These are phyloP conservation scores for Heimioporus retisporus DNA, from an alignment of 1,284 basidiomycete genomes.

Conservation along the genomic window DNA sequence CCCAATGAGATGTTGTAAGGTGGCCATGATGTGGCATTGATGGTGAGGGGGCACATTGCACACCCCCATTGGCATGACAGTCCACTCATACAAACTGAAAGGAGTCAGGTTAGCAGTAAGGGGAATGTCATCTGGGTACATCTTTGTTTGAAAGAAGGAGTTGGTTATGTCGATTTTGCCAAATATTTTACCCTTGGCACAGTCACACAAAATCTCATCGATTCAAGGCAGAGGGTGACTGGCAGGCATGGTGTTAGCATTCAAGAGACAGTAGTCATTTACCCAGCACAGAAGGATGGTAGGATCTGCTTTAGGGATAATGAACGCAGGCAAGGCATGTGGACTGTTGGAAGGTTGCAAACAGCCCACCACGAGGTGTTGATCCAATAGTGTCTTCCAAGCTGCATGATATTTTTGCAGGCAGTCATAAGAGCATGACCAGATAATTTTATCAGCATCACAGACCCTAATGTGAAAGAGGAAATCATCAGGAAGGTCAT, in stretches of 20 bases:
- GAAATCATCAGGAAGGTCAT: too few relatives aligned
- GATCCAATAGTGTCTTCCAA: too few relatives aligned
- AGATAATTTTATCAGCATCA: too few relatives aligned
- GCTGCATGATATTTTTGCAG: too few relatives aligned
- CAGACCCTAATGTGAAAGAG: too few relatives aligned
- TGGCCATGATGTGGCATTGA: constrained; percentile 25
- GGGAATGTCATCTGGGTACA: constrained; percentile 44
- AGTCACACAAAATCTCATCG: constrained; percentile 1
- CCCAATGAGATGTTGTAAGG: constrained; percentile 10
- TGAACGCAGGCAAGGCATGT: constrained; percentile 9
- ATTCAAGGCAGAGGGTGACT: too few relatives aligned
- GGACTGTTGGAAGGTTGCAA: too few relatives aligned
- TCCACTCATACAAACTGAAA: constrained; percentile 38
- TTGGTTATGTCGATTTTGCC: constrained; percentile 52
- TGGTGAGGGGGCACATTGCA: constrained; percentile 34
- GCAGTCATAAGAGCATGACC: too few relatives aligned
- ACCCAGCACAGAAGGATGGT: constrained; percentile 20
- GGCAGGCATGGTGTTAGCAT: constrained; percentile 10
- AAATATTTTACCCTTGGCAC: constrained; percentile 29
- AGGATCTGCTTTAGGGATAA: constrained; percentile 21
- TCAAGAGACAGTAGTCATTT: constrained; percentile 28
- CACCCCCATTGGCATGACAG: constrained; percentile 41
- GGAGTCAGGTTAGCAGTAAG: constrained; percentile 32
- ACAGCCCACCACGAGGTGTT: too few relatives aligned
- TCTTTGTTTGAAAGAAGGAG: constrained; percentile 1